Evolutionary conservation across 148 eudicot species (phyloP), one percentile per base, ranked within the genome.

Genomic region (Rhododendron williamsianum): DNA sequence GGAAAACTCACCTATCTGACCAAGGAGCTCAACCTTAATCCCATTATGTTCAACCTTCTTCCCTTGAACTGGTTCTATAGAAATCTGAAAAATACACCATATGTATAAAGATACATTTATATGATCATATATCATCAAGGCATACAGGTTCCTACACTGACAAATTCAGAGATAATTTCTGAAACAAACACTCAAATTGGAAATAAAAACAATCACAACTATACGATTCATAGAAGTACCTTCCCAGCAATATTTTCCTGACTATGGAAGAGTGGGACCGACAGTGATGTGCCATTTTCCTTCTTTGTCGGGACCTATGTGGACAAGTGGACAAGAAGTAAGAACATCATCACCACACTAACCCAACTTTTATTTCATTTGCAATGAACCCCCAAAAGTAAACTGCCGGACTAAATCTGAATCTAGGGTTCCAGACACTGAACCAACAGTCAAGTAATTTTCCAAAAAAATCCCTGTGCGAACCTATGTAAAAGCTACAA

Each of bases 1-100:
- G 27, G 25, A 35, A 48, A 78, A 81, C 92, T 56, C 74, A 97
- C 99, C 99, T 89, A 97, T 97, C 90, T 97, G 99, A 12, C 99
- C 99, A 86, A 97, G 98, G 87, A 97, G 99, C 91, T 97, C 99
- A 85, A 97, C 90, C 87, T 97, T 97, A 36, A 97, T 92, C 84
- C 99, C 99, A 90, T 93, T 94, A 88, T 97, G 99, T 87, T 97
- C 99, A 82, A 97, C 92, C 90, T 95, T 97, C 90, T 97, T 97
- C 81, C 98, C 99, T 89, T 91, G 94, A 78, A 92, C 93, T 65
- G 99, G 99, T 89, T 95, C 98, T 43, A 97, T 74, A 48, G 93
- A 92, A 74, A 97, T 93, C 99, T 97, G 90, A 84, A 87, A 86
- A 85, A 0, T 16, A 65, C 49, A 83, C 25, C 30, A 72, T 27